Evolutionary conservation across 352 stramenopile species (phyloP), one percentile per base, ranked within the genome.

Genomic region (Phytophthora citricola): DNA sequence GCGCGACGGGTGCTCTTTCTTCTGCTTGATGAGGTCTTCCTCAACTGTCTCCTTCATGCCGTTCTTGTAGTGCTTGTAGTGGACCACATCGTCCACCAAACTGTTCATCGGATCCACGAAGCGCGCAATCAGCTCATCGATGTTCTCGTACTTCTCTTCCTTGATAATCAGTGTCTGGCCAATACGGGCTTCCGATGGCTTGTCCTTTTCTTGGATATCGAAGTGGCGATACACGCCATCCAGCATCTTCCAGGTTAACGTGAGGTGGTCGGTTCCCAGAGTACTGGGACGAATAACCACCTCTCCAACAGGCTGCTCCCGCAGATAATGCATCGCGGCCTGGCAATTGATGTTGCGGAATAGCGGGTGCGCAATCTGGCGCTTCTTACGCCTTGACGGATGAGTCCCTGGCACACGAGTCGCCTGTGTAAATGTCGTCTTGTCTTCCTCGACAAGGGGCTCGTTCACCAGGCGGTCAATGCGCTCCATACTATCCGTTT

Each of bases 261-360:
- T 97, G 9, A 97, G 73, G 48, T 97, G 89, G 47, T 97, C 87
- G 2, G 86, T 83, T 12, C 87, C 87, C 44, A 94, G 53, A 6
- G 87, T 94, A 72, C 87, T 93, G 2, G 89, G 89, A 11, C 89
- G 89, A 75, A 97, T 88, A 26, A 95, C 87, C 4, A 95, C 86
- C 58, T 97, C 89, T 43, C 89, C 89, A 9, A 92, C 63, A 2
- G 85, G 75, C 44, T 94, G 78, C 40, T 92, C 85, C 40, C 87
- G 89, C 49, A 97, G 60, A 62, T 85, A 88, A 61, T 92, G 78
- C 83, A 97, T 94, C 12, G 87, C 88, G 7, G 62, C 71, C 24
- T 92, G 85, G 38, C 89, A 93, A 56, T 91, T 95, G 51, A 97
- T 89, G 66, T 97, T 97, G 31, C 89, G 80, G 74, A 97, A 97